A percentile compares a stretch with the other conserved stretches of the same genome.
Evolutionary conservation across 352 stramenopile genomes (phyloP).

Genomic region (Globisporangium lucens): DNA sequence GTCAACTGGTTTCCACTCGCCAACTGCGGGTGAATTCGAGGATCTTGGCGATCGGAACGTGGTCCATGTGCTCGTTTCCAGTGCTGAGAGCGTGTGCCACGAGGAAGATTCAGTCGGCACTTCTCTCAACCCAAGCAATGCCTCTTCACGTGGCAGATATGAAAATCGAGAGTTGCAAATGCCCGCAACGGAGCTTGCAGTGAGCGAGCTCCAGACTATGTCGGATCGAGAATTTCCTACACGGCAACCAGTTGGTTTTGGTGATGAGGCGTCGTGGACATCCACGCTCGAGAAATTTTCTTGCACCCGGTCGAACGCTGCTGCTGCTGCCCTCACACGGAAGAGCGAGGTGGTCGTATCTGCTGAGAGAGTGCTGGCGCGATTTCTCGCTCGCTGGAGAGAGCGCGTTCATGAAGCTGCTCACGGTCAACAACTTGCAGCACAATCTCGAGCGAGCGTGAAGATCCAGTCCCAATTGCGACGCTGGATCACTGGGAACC

Average conservation of each 20-base stretch:
- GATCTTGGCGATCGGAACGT: background rate
- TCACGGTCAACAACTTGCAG: background rate
- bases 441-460: background rate
- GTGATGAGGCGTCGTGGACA: background rate
- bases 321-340: background rate
- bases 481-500: background rate
- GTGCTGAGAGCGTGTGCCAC: background rate
- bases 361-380: background rate
- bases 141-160: background rate
- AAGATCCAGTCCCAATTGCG: background rate
- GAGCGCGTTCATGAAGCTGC: background rate
- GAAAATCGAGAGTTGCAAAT: background rate
- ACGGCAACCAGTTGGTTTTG: background rate
- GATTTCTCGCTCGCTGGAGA: background rate
- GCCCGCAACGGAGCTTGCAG: background rate
- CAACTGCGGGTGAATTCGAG: too few species aligned
- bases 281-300: background rate
- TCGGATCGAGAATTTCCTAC: background rate
- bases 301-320: background rate
- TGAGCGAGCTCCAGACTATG: background rate
- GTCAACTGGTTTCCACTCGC: background rate
- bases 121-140: background rate
- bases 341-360: background rate
- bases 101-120: background rate
- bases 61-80: background rate